Conservation (phyloP, 2,329 filamentous ascomycete species). For the Chaetothyriales sp. region DNA sequence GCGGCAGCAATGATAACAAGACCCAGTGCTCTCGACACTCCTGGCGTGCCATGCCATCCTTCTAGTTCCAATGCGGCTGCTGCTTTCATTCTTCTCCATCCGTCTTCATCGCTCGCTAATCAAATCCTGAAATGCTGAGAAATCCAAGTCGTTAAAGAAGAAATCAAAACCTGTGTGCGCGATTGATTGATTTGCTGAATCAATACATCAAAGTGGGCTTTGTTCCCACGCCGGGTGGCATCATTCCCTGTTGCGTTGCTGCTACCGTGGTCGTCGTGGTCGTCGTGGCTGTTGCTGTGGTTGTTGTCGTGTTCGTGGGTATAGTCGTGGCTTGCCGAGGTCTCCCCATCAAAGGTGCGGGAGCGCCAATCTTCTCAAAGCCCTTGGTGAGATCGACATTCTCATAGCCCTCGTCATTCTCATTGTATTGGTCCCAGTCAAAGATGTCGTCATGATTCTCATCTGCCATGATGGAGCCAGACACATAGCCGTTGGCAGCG, state of each 20-base stretch:
- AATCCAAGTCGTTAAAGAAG: too few relatives aligned
- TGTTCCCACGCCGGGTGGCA: background rate
- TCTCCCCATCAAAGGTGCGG: background rate
- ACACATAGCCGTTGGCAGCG: background rate
- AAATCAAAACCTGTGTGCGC: too few relatives aligned
- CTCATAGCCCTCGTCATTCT: conserved; percentile 30
- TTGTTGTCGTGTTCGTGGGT: background rate
- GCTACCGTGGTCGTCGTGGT: background rate
- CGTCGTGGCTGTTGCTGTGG: background rate
- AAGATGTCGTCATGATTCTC: conserved; percentile 32
- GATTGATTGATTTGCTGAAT: too few relatives aligned
- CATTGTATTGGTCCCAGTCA: conserved; percentile 20
- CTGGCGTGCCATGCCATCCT: too few relatives aligned
- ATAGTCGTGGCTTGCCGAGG: background rate
- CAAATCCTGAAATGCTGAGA: too few relatives aligned
- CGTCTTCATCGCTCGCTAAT: too few relatives aligned
- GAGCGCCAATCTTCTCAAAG: conserved; percentile 30
- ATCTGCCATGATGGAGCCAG: conserved; percentile 24
- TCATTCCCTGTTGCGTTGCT: background rate
- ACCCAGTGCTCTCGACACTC: too few relatives aligned
- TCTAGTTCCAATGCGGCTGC: too few relatives aligned
- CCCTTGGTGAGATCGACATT: conserved; percentile 33
- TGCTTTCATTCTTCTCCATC: too few relatives aligned
- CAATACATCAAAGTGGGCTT: background rate
- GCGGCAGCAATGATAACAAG: too few relatives aligned